phyloP scores from a whole-genome alignment of 768 basidiomycete species.

The Filobasidium wieringae region DNA sequence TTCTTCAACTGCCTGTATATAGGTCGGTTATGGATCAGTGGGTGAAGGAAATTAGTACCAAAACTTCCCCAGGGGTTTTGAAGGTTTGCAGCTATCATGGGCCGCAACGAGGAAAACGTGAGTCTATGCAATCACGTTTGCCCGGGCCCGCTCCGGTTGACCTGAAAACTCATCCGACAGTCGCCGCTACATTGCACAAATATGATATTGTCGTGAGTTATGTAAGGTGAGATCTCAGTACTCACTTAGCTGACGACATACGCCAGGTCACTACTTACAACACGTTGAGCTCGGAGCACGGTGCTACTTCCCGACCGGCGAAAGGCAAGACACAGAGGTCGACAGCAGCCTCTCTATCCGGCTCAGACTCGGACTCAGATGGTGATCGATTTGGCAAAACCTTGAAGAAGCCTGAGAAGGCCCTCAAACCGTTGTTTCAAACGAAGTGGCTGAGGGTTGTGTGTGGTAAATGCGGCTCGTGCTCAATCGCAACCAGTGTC shows the following conservation, averaged over 20 bases:
- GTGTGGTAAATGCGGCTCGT: conserved; percentile 50
- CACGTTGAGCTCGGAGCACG: conserved; percentile 68
- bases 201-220: conserved; percentile 37
- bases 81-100: conserved; percentile 78
- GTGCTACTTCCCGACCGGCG: conserved; percentile 20
- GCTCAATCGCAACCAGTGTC: not conserved
- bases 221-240: not conserved
- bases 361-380: conserved; percentile 42
- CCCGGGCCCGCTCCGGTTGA: not conserved
- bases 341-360: conserved; percentile 42
- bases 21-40: conserved; percentile 74
- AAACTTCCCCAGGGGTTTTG: conserved; percentile 50
- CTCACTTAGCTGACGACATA: not conserved
- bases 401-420: conserved; percentile 40
- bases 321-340: conserved; percentile 42
- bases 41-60: conserved; percentile 67
- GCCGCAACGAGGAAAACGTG: conserved; percentile 56
- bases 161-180: conserved; percentile 13
- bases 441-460: conserved; percentile 77
- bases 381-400: conserved; percentile 45
- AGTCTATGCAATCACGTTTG: conserved; percentile 14
- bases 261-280: conserved; percentile 65
- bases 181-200: conserved; percentile 29
- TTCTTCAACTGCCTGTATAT: not conserved
- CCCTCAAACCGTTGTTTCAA: conserved; percentile 51